Evolutionary conservation across 2,329 filamentous ascomycete genomes (phyloP), one percentile per base, ranked within the genome.

Genomic region (Colletotrichum godetiae): DNA sequence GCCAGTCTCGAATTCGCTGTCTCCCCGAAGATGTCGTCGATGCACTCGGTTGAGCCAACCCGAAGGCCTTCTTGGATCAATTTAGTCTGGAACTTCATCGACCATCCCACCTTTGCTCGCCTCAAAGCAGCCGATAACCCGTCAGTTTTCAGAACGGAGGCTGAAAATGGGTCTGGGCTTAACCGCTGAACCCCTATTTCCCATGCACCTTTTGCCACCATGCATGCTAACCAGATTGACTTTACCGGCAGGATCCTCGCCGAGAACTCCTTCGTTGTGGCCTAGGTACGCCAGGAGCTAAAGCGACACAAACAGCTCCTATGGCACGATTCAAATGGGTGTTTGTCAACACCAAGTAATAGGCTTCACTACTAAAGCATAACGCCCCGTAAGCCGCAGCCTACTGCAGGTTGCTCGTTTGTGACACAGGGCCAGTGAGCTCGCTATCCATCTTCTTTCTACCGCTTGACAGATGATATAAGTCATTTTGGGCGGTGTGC

Each of bases 31-130:
- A 56, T 61, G 27, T 56, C n/a, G 56, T 63, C 22, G 49, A 53
- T 33, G 53, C n/a, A 49, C 29, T 42, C 58, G 55, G 13, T 55
- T 59, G 24, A 27, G 27, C 24, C 31, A 22, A 12, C 33, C 55
- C 22, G 55, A 53, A 42, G 33, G 33, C 42, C 22, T 35, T 65
- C 27, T 60, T 49, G 27, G 29, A 6, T 49, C 60, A 70, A 55
- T 33, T 56, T 60, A 72, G 37, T 69, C 59, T 70, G 60, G 67
- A 65, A 70, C 59, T 60, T 65, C 55, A 60, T 46, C 55, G 67
- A 56, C 60, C 67, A 29, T 64, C 53, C 66, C 33, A 61, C 60
- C 55, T 22, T 12, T 55, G 55, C 27, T 60, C 13, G 19, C 31
- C 29, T 53, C 42, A 37, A 33, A 59, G 24, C 65, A n/a, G n/a